Evolutionary conservation across 2,329 filamentous ascomycete species (phyloP).

Genomic region (Arachnopeziza araneosa): DNA sequence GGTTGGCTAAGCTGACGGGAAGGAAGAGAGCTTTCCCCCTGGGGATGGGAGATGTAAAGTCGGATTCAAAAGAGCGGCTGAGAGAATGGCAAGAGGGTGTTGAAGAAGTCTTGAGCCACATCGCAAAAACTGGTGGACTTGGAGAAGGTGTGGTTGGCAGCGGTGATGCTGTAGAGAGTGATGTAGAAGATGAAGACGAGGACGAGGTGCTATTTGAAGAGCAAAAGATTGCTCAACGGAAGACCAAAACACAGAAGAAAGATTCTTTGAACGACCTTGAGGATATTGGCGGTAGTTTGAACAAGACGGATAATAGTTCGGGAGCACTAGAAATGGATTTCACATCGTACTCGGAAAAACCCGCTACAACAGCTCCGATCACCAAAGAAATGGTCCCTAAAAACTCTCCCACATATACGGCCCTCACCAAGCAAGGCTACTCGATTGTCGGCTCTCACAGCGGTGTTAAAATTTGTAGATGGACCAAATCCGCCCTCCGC

Average conservation of each 20-base stretch:
- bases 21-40: slow-evolving; percentile 83
- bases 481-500: slow-evolving; percentile 94
- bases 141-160: slow-evolving; percentile 70
- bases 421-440: slow-evolving; percentile 94
- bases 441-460: slow-evolving; percentile 92
- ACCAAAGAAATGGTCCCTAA: slow-evolving; percentile 92
- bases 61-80: slow-evolving; percentile 61
- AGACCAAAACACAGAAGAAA: slow-evolving; percentile 37
- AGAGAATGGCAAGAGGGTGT: slow-evolving; percentile 75
- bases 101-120: slow-evolving; percentile 60
- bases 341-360: slow-evolving; percentile 59
- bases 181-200: slow-evolving; percentile 61
- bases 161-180: slow-evolving; percentile 79
- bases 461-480: slow-evolving; percentile 95
- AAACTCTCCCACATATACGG: slow-evolving; percentile 78
- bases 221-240: slow-evolving; percentile 37
- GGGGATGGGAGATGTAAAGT: slow-evolving; percentile 80
- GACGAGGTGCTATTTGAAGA: slow-evolving; percentile 47
- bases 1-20: slow-evolving; percentile 92
- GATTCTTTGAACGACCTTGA: slow-evolving; percentile 70
- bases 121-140: slow-evolving; percentile 52
- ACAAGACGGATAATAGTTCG: slow-evolving; percentile 35
- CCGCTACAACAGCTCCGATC: slow-evolving; percentile 36
- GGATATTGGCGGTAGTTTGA: slow-evolving; percentile 67
- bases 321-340: slow-evolving; percentile 72